phyloP scores from a whole-genome alignment of 495 filamentous ascomycete species.

The Tetracladium marchalianum region DNA sequence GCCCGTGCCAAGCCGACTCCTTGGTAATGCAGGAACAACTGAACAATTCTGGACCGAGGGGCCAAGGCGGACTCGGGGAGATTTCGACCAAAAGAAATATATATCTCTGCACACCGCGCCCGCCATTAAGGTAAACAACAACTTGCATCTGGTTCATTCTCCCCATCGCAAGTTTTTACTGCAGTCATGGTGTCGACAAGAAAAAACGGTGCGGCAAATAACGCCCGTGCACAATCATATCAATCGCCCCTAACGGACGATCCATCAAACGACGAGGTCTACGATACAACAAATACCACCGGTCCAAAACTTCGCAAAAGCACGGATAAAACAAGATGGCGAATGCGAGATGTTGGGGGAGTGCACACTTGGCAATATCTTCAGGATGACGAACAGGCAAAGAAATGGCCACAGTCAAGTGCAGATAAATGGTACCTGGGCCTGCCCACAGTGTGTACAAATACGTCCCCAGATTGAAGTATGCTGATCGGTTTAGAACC shows the following conservation, averaged over 20 bases:
- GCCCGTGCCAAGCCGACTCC: too few relatives aligned
- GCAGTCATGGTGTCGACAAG: neutral
- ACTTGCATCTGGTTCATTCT: too few relatives aligned
- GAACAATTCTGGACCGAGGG: too few relatives aligned
- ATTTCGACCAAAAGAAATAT: too few relatives aligned
- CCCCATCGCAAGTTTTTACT: too few relatives aligned
- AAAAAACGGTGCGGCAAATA: neutral
- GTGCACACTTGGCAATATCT: constrained; percentile 93
- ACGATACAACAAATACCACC: too few relatives aligned
- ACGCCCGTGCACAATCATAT: constrained; percentile 2
- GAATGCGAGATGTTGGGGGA: constrained; percentile 71
- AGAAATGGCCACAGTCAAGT: constrained; percentile 73
- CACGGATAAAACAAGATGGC: constrained; percentile 79
- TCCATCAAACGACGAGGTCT: too few relatives aligned
- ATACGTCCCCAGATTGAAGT: neutral
- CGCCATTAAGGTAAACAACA: too few relatives aligned
- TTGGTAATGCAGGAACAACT: too few relatives aligned
- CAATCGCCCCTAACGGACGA: too few relatives aligned
- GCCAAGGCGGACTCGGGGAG: too few relatives aligned
- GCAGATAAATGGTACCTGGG: constrained; percentile 83
- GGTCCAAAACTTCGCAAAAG: constrained; percentile 27
- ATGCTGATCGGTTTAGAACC: constrained; percentile 37
- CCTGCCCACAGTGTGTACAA: constrained; percentile 45
- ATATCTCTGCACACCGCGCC: too few relatives aligned
- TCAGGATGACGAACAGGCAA: constrained; percentile 59